These are phyloP conservation scores for Dendryphion nanum DNA, from an alignment of 2,329 filamentous ascomycete genomes.

Conservation along the genomic window DNA sequence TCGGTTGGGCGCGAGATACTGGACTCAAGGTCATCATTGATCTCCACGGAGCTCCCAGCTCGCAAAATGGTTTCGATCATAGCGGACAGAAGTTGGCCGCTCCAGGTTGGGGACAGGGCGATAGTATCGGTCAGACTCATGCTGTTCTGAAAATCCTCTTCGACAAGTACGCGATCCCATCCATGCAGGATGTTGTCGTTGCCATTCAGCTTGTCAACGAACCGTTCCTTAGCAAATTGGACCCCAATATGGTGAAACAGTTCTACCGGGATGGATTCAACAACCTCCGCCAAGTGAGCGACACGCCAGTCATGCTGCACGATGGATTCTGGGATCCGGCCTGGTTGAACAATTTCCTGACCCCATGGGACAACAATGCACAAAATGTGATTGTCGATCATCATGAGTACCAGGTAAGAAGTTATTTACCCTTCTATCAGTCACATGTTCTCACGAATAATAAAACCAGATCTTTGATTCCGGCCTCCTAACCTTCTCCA, in stretches of 20 bases:
- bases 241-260: conserved; percentile 47
- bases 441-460: too few species aligned
- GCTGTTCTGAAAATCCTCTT: conserved; percentile 58
- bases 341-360: conserved; percentile 61
- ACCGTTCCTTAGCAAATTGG: conserved; percentile 49
- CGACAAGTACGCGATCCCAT: conserved; percentile 52
- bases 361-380: conserved; percentile 46
- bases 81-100: conserved; percentile 49
- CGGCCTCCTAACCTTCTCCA: conserved; percentile 48
- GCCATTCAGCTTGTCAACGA: conserved; percentile 59
- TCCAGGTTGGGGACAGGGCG: conserved; percentile 48
- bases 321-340: conserved; percentile 55
- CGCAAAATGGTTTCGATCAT: conserved; percentile 64
- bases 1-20: conserved; percentile 54
- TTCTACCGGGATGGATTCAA: conserved; percentile 58
- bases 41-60: conserved; percentile 52
- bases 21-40: conserved; percentile 58
- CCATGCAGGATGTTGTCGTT: conserved; percentile 59
- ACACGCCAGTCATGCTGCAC: conserved; percentile 55
- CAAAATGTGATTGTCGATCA: conserved; percentile 62
- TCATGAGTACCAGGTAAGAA: conserved; percentile 69
- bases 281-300: conserved; percentile 45
- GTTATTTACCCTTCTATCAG: too few species aligned
- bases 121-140: conserved; percentile 51
- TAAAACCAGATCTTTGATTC: conserved; percentile 61